phyloP scores from a whole-genome alignment of 768 basidiomycete species.

The Trametes cingulata region DNA sequence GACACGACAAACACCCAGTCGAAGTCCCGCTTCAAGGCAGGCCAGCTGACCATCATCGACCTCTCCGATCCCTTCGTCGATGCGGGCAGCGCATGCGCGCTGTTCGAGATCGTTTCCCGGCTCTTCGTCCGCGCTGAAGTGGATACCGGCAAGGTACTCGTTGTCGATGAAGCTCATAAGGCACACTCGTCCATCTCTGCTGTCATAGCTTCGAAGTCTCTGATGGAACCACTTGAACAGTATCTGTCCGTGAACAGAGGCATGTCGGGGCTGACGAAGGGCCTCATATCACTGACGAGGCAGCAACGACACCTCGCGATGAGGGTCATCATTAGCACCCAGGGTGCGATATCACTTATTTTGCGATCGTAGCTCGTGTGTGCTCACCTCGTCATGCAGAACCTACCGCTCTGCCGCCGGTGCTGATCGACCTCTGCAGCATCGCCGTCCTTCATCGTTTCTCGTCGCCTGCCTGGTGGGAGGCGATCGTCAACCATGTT shows the following conservation, averaged over 20 bases:
- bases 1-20: constrained; percentile 26
- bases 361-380: neutral
- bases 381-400: constrained; percentile 42
- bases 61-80: constrained; percentile 77
- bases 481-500: constrained; percentile 66
- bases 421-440: constrained; percentile 66
- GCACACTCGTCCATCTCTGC: constrained; percentile 33
- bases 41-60: constrained; percentile 68
- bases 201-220: neutral
- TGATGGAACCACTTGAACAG: constrained; percentile 33
- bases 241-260: constrained; percentile 54
- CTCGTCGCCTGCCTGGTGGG: constrained; percentile 76
- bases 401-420: constrained; percentile 70
- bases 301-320: constrained; percentile 74
- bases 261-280: constrained; percentile 57
- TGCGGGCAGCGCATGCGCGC: constrained; percentile 59
- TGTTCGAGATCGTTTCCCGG: constrained; percentile 70
- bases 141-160: constrained; percentile 63
- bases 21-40: constrained; percentile 45
- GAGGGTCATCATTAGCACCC: constrained; percentile 74
- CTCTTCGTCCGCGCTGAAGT: constrained; percentile 63
- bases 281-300: constrained; percentile 63
- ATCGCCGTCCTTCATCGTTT: constrained; percentile 71
- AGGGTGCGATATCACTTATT: constrained; percentile 45
- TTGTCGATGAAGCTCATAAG: constrained; percentile 79